These are phyloP conservation scores for Collybiopsis confluens DNA, from an alignment of 768 basidiomycete species.

Conservation along the genomic window DNA sequence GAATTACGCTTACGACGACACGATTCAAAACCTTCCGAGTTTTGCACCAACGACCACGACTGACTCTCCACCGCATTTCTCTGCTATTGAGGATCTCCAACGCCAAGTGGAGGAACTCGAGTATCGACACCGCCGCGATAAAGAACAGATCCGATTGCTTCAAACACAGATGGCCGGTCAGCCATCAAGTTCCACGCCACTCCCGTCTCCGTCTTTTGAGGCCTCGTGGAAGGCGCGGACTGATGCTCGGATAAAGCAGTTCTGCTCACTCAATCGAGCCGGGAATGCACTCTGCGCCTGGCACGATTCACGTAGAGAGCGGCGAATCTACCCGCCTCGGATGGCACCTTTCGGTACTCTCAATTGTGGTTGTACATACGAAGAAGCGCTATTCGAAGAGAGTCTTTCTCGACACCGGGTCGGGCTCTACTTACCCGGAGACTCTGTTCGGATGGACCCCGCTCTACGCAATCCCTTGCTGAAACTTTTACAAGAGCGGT, in stretches of 20 bases:
- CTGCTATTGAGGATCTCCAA: slow-evolving; percentile 30
- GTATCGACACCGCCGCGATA: slow-evolving; percentile 48
- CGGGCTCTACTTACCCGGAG: slow-evolving; percentile 80
- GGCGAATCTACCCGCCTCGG: slow-evolving; percentile 71
- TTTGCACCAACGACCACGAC: not conserved
- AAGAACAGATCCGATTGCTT: slow-evolving; percentile 43
- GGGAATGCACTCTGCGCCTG: slow-evolving; percentile 88
- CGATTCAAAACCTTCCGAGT: not conserved
- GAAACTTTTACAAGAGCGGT: slow-evolving; percentile 64
- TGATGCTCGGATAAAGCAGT: slow-evolving; percentile 62
- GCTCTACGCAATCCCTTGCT: slow-evolving; percentile 79
- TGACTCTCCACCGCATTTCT: not conserved
- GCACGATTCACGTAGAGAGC: slow-evolving; percentile 86
- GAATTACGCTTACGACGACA: slow-evolving; percentile 2
- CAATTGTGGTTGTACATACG: slow-evolving; percentile 83
- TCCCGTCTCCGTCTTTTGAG: slow-evolving; percentile 46
- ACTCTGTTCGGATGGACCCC: slow-evolving; percentile 85
- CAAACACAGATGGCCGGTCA: slow-evolving; percentile 38
- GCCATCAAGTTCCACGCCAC: slow-evolving; percentile 22
- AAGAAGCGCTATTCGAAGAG: slow-evolving; percentile 85
- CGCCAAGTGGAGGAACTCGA: slow-evolving; percentile 62
- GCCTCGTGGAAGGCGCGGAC: slow-evolving; percentile 70
- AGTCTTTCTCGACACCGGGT: slow-evolving; percentile 74
- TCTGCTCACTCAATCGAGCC: slow-evolving; percentile 81
- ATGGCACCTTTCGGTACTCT: slow-evolving; percentile 75